Evolutionary conservation across 176 grass and related monocot genomes (phyloP).

Genomic region (Saccharum officinarum): DNA sequence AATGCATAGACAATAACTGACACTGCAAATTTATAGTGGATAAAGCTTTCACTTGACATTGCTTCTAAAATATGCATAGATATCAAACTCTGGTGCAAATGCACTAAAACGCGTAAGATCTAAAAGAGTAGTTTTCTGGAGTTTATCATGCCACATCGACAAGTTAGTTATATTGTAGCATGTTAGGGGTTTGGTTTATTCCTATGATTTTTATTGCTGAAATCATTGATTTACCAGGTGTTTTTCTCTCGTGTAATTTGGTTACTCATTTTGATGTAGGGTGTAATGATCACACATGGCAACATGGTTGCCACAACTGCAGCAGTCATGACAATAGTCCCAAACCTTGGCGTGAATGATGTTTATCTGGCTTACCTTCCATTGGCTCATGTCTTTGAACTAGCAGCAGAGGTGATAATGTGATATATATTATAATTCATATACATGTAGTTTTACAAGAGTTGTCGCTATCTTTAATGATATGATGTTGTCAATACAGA

Average conservation of each 20-base stretch:
- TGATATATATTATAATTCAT: conserved; percentile 33
- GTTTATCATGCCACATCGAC: background rate
- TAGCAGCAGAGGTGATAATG: conserved; percentile 79
- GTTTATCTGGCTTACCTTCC: conserved; percentile 83
- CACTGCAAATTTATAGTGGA: background rate
- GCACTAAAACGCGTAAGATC: background rate
- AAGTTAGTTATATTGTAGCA: background rate
- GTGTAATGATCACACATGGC: conserved; percentile 93
- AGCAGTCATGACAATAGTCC: conserved; percentile 74
- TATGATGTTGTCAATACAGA: conserved; percentile 45
- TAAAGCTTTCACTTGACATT: background rate
- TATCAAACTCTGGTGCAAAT: background rate
- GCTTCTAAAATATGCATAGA: background rate
- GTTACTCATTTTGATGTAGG: conserved; percentile 44
- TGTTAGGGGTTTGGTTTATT: background rate
- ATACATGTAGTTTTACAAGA: conserved; percentile 2
- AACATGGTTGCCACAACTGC: conserved; percentile 77
- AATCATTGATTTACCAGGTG: background rate
- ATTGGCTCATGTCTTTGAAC: conserved; percentile 91
- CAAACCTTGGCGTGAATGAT: conserved; percentile 61
- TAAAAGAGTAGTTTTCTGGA: background rate
- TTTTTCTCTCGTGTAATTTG: conserved; percentile 8
- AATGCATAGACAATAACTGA: background rate
- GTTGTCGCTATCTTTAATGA: background rate
- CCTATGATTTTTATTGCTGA: background rate